Base-by-base conservation (phyloP, 108 stramenopile genomes). In the Nannochloropsis salina region DNA sequence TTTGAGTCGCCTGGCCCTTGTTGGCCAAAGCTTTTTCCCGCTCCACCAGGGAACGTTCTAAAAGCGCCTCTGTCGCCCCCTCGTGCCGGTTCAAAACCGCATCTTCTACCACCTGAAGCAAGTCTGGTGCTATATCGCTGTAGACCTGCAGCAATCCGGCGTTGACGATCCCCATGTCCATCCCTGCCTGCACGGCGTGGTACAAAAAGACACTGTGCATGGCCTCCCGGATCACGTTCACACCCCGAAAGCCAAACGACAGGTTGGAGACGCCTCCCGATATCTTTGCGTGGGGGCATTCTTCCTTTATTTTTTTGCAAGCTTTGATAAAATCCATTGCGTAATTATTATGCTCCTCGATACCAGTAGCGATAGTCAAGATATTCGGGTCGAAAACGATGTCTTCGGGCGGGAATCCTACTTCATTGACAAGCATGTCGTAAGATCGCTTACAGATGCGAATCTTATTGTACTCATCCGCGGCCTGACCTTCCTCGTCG, bases 131-230 rank as follows among this genome's bases (percentile, higher is more conserved):
- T 42, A 99, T 93, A 84, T 97, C 96, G 82, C 90, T 89, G 81
- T 94, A 86, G 9, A 92, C 88, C 31, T 97, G 84, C 93, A 99
- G 94, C 89, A 98, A 96, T 43, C 95, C 91, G 9, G 98, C 94
- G 92, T 99, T 99, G 44, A 99, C 99, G 88, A 99, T 99, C 85
- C 99, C 99, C 84, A 99, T 95, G 92, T 99, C 99, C 99, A 99
- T 99, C 44, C 99, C 99, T 47, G 96, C 94, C 83, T 97, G 92
- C 84, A 93, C 84, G 8, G 96, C 96, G 89, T 98, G 93, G 82
- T 96, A 95, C 83, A 99, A 92, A 87, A 99, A 99, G 42, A 98
- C 96, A 80, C 96, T 93, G 91, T 99, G 98, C 85, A 99, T 99
- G 15, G 97, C 88, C 91, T 99, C 98, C 51, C 98, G 96, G 90